Conservation (phyloP, 352 stramenopile species). For the Phytophthora sojae region DNA sequence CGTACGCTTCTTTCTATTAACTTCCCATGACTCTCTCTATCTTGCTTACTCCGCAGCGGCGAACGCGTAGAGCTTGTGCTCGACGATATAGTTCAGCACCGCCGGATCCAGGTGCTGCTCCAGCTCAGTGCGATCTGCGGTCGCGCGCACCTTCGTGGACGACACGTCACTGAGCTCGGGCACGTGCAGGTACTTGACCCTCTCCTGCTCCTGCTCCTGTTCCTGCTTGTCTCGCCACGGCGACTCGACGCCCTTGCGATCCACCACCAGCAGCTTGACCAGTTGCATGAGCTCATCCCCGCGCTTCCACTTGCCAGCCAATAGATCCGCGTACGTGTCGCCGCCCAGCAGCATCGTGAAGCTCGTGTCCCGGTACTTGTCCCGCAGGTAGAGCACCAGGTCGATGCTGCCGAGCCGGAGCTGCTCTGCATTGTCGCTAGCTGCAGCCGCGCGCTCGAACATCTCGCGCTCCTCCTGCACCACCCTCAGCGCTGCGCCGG, state of each 20-base stretch:
- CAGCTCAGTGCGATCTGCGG: conserved; percentile 47
- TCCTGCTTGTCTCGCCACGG: conserved; percentile 25
- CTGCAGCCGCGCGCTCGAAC: conserved; percentile 49
- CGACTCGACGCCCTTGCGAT: conserved; percentile 63
- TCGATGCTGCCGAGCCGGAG: conserved; percentile 80
- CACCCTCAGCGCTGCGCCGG: conserved; percentile 52
- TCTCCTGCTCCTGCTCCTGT: not conserved
- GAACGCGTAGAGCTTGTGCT: conserved; percentile 82
- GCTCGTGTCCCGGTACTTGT: conserved; percentile 50
- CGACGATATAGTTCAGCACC: conserved; percentile 84
- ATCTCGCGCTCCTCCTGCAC: conserved; percentile 75
- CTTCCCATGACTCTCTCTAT: conserved; percentile 5
- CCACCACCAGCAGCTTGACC: conserved; percentile 77
- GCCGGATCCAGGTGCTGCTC: conserved; percentile 47
- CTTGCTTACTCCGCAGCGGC: conserved; percentile 7
- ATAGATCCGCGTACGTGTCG: conserved; percentile 87
- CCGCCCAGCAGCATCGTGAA: conserved; percentile 85
- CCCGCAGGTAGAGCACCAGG: conserved; percentile 60
- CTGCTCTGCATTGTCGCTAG: conserved; percentile 34
- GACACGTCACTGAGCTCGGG: conserved; percentile 77
- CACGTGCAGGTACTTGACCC: conserved; percentile 64
- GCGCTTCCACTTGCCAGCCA: conserved; percentile 88
- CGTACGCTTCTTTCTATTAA: conserved; percentile 18
- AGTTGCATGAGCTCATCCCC: conserved; percentile 75
- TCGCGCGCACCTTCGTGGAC: conserved; percentile 69